phyloP scores from a whole-genome alignment of 2,329 filamentous ascomycete genomes.

The Ophiognomonia clavigignenti-juglandacearum region DNA sequence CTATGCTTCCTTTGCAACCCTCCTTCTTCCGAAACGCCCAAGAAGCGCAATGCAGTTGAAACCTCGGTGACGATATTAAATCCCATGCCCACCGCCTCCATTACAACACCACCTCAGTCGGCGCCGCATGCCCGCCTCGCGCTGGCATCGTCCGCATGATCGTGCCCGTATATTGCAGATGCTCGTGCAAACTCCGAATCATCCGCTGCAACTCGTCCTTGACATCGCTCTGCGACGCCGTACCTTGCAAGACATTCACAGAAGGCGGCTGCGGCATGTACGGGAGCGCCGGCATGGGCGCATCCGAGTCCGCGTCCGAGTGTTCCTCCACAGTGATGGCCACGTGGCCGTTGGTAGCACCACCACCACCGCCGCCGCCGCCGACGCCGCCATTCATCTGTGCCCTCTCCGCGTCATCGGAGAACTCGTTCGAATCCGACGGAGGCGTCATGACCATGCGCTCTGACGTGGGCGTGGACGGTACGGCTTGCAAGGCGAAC shows the following conservation, averaged over 20 bases:
- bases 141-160: conserved; percentile 25
- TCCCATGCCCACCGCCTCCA: too few relatives aligned
- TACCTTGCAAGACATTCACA: conserved; percentile 39
- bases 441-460: conserved; percentile 45
- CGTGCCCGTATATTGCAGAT: conserved; percentile 26
- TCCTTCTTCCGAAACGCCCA: too few relatives aligned
- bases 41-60: too few relatives aligned
- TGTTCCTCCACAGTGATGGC: conserved; percentile 11
- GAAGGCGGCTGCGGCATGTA: conserved; percentile 41
- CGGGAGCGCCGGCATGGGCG: conserved; percentile 24
- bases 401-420: conserved; percentile 11
- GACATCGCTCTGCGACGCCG: conserved; percentile 26
- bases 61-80: too few relatives aligned
- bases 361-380: too few relatives aligned
- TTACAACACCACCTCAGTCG: conserved; percentile 1
- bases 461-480: conserved; percentile 15
- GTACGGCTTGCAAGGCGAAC: conserved; percentile 41
- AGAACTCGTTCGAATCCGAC: conserved; percentile 18
- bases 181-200: conserved; percentile 29
- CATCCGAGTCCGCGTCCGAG: conserved; percentile 13
- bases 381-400: neutral
- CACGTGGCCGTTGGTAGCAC: neutral
- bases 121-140: conserved; percentile 7
- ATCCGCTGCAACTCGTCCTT: conserved; percentile 29
- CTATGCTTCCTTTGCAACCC: too few relatives aligned